Evolutionary conservation across 305 asterid species (phyloP).

Genomic region (Withania somnifera): DNA sequence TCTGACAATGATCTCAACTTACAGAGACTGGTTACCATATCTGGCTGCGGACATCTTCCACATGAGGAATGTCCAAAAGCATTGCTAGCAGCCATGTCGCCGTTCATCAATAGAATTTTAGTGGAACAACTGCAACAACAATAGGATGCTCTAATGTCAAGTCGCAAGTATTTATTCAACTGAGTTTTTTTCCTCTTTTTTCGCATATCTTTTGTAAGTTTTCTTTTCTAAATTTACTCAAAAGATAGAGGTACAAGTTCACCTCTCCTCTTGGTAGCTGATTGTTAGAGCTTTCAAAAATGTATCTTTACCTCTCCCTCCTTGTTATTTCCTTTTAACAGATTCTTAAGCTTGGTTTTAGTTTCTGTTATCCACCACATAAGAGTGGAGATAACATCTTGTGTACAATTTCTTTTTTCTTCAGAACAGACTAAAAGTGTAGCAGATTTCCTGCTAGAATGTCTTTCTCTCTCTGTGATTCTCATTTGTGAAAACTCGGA

Average conservation of each 20-base stretch:
- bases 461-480: neutral
- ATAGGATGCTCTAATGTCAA: neutral
- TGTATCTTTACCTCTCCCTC: neutral
- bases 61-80: constrained; percentile 96
- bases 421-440: neutral
- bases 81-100: constrained; percentile 77
- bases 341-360: neutral
- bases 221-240: neutral
- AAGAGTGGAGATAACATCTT: constrained; percentile 1
- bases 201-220: neutral
- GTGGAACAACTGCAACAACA: neutral
- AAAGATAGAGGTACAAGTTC: neutral
- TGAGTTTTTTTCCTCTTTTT: neutral
- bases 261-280: neutral
- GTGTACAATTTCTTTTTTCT: neutral
- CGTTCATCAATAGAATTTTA: constrained; percentile 56
- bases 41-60: constrained; percentile 95
- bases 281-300: neutral
- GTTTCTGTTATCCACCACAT: neutral
- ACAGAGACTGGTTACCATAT: constrained; percentile 87
- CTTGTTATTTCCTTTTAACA: neutral
- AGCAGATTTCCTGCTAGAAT: constrained; percentile 4
- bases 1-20: neutral
- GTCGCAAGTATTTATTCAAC: constrained; percentile 2
- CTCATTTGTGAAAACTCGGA: neutral